Conservation (phyloP, 1,139 yeast genomes). For the Debaryomyces fabryi region DNA sequence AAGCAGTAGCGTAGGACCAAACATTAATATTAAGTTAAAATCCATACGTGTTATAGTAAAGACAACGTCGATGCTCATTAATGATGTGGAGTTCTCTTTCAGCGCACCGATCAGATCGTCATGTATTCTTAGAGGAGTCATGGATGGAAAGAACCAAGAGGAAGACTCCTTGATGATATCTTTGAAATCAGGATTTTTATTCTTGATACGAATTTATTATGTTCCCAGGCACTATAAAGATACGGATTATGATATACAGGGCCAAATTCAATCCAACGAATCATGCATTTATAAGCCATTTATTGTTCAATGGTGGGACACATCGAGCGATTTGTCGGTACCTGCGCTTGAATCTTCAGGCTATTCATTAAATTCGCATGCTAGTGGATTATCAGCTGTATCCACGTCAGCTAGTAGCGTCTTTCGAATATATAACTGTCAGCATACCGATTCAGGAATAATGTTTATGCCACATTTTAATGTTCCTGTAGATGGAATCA, state of each 20-base stretch:
- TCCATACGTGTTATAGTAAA: conserved; percentile 34
- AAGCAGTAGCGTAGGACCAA: conserved; percentile 1
- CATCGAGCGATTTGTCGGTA: conserved; percentile 19
- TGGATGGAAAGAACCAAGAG: conserved; percentile 17
- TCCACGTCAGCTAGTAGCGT: conserved; percentile 40
- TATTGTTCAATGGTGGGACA: conserved; percentile 57
- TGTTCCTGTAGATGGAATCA: conserved; percentile 43
- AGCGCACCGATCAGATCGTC: conserved; percentile 43
- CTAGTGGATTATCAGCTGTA: conserved; percentile 42
- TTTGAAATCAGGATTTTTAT: conserved; percentile 43
- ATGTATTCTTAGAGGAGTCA: conserved; percentile 32
- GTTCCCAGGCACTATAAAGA: conserved; percentile 37
- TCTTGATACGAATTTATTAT: conserved; percentile 38
- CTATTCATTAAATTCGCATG: conserved; percentile 33
- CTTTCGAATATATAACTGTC: conserved; percentile 42
- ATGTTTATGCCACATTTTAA: conserved; percentile 43
- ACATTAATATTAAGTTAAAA: conserved; percentile 11
- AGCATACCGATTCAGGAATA: conserved; percentile 38
- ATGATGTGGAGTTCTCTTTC: conserved; percentile 35
- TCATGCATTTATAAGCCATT: conserved; percentile 40
- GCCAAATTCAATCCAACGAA: not conserved
- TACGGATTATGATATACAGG: conserved; percentile 23
- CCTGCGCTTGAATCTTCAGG: conserved; percentile 41
- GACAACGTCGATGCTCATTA: conserved; percentile 36
- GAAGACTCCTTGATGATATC: conserved; percentile 51